Evolutionary conservation across 306 rosid species (phyloP), one percentile per base, ranked within the genome.

Genomic region (Erythrophleum fordii): DNA sequence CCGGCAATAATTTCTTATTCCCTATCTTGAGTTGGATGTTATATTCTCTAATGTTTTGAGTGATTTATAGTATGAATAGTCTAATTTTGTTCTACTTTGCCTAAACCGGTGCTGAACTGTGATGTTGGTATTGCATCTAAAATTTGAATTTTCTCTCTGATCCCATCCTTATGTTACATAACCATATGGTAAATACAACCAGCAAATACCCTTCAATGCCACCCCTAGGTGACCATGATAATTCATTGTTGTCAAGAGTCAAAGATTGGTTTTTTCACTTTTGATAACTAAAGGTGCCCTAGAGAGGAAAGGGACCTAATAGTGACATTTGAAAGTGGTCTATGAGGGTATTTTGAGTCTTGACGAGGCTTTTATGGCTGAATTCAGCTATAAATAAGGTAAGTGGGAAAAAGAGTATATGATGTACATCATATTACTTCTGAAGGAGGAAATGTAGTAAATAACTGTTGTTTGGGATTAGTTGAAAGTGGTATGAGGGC

Each of bases 21-120:
- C 39, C 46, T 28, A 26, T 23, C 18, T 80, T 41, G 48, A 56
- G 83, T 77, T 81, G 81, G 49, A 66, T 69, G 51, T 11, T 29
- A n/a, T 26, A 12, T 42, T 58, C 14, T 41, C 22, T 49, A 29
- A 61, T 12, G 37, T 51, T 31, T 73, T 55, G 61, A 29, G 10
- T 77, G 23, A 53, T 44, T 64, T 83, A 31, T 49, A 56, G 34
- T 48, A 12, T 26, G 26, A 51, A 28, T 59, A 29, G 55, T 71
- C 72, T 73, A 77, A 44, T 51, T 28, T 53, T 25, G 46, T 82
- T 85, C 53, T 69, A 44, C 26, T 37, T 3, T 62, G 26, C 35
- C 45, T n/a, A 29, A 49, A 59, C 37, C 69, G 56, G 14, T 56
- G 0, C 60, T 13, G 48, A 35, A 23, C 35, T 37, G 68, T 71